Conservation (phyloP, 2,329 filamentous ascomycete species). For the Pyrenophora graminea region DNA sequence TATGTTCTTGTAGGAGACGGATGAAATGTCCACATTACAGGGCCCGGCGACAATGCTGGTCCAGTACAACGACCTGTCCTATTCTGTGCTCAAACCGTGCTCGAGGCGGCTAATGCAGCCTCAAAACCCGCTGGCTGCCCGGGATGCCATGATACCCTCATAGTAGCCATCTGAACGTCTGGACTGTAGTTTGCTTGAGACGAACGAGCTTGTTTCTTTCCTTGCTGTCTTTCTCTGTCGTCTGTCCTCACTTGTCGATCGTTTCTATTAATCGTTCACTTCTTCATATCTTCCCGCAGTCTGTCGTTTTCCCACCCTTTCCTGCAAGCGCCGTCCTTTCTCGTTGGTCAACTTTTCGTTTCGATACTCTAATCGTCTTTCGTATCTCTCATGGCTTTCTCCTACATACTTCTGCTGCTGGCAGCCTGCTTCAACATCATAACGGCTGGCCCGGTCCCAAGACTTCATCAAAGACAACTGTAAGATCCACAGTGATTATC, state of each 20-base stretch:
- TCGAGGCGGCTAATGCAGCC: slow-evolving; percentile 45
- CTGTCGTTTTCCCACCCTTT: slow-evolving; percentile 13
- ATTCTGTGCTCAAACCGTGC: slow-evolving; percentile 45
- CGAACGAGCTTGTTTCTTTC: slow-evolving; percentile 26
- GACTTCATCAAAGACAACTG: slow-evolving; percentile 31
- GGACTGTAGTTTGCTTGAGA: slow-evolving; percentile 34
- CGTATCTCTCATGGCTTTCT: slow-evolving; percentile 33
- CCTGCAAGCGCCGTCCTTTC: slow-evolving; percentile 16
- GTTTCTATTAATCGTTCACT: slow-evolving; percentile 37
- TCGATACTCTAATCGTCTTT: slow-evolving; percentile 25
- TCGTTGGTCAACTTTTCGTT: slow-evolving; percentile 12
- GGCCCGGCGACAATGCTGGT: slow-evolving; percentile 30
- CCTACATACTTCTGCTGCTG: slow-evolving; percentile 41
- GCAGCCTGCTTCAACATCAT: slow-evolving; percentile 39
- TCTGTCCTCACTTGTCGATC: slow-evolving; percentile 35
- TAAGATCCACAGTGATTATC: slow-evolving; percentile 20
- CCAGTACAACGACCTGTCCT: slow-evolving; percentile 37
- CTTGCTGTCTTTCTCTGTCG: slow-evolving; percentile 26
- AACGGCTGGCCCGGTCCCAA: slow-evolving; percentile 43
- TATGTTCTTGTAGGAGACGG: slow-evolving; percentile 19
- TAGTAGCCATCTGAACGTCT: slow-evolving; percentile 30
- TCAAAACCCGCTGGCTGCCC: slow-evolving; percentile 42
- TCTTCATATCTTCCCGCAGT: slow-evolving; percentile 25
- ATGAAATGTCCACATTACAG: slow-evolving; percentile 32
- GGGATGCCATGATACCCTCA: slow-evolving; percentile 29